Evolutionary conservation across 495 filamentous ascomycete genomes (phyloP), one percentile per base, ranked within the genome.

Genomic region (Hypoxylon rickii): DNA sequence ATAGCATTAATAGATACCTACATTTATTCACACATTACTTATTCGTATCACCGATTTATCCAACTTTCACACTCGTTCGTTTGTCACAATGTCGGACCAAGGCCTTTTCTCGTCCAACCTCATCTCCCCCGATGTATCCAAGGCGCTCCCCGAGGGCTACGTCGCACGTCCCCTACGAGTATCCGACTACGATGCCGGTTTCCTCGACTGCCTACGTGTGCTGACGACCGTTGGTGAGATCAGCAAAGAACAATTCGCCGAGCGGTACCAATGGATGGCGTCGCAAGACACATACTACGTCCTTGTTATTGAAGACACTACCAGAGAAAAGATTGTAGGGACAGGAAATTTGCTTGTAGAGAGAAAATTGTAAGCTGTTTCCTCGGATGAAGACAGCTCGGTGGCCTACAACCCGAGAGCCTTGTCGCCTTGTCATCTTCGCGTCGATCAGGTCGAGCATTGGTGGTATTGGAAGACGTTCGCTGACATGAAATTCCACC

Each of bases 181-280:
- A 59, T 80, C 78, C 64, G 94, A 98, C 76, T 96, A 87, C 76
- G 72, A 82, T 20, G 75, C 77, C 3, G 87, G 87, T 48, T 96
- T 96, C 72, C 85, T 97, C 38, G 91, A 96, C 70, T 90, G 92
- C 49, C 82, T 98, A 43, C 84, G 90, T 10, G 92, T 96, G 20
- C 77, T 98, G 59, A 97, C 94, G 3, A 90, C 87, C 29, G 95
- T 98, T 18, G 95, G 95, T 49, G 91, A 96, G 33, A 88, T 97
- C 58, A 79, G 76, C 36, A 80, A 88, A 70, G 81, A 84, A 50
- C 73, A 81, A 49, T 98, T 90, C 83, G 76, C 85, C 59, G 76
- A 86, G 66, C 85, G 90, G 34, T 97, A 88, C 68, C 83, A 90
- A 51, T 96, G 86, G 86, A 93, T 98, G 77, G 77, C 78, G 26